Base-by-base conservation (phyloP, 371 early-diverging fungal species). In the Mucor lusitanicus region DNA sequence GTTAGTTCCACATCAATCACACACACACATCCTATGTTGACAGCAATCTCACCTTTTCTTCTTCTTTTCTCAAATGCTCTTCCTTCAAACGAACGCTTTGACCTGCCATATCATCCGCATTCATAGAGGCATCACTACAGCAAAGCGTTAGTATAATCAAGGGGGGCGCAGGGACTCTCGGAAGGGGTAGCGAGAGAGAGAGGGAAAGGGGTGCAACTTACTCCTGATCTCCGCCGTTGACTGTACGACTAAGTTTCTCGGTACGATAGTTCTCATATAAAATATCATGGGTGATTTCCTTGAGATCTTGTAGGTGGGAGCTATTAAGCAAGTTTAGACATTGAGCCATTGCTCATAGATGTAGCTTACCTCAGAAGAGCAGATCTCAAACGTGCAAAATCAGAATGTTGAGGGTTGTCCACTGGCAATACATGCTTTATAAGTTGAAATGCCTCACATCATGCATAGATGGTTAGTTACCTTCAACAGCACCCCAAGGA, bases 401-500 rank as follows among this genome's bases (percentile, higher is more conserved):
- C 99, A 73, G 96, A 98, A 77, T 97, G 95, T 72, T 94, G 88
- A 12, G 90, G 88, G 65, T 93, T 92, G 58, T 91, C 92, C 58
- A 95, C 92, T 84, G 64, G 39, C 37, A 6, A 19, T 25, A 33
- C 17, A 65, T 39, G 15, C 30, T 12, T 21, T 61, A 55, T 27
- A 4, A 53, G 23, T 2, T 53, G 53, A 15, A 6, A 11, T 53
- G 15, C 6, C 15, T 27, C 23, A 27, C 1, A 13, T 53, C 21
- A 50, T 67, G 44, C 40, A 42, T 21, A 27, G 53, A 53, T 25
- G 2, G 17, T 21, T 17, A 12, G 46, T 48, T 73, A 82, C 82
- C 81, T 81, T 99, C 97, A 35, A 99, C 97, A 61, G 95, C 88
- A 72, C 99, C 99, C 99, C 99, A 99, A n/a, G 97, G 98, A 77